A percentile compares a stretch with the other conserved stretches of the same genome.
These are phyloP conservation scores for Waltiozyma solani DNA, from an alignment of 1,139 yeast species.

Conservation along the genomic window DNA sequence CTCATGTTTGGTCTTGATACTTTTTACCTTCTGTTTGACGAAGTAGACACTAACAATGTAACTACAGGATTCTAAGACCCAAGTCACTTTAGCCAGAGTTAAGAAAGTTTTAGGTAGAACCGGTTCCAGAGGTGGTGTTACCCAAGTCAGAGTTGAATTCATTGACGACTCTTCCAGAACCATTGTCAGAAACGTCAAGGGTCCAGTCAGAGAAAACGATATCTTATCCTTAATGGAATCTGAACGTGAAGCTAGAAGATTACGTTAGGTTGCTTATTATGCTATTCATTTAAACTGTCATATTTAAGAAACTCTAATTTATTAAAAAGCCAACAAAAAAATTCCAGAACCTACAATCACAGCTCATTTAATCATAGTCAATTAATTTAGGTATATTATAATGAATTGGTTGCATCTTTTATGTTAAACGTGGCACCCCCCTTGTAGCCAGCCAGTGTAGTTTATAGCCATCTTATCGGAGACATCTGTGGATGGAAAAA, in stretches of 20 bases:
- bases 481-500: background rate
- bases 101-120: conserved; percentile 99
- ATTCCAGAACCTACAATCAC: background rate
- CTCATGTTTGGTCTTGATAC: no score
- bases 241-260: conserved; percentile 91
- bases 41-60: no score
- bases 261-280: conserved; percentile 30
- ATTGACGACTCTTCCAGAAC: conserved; percentile 97
- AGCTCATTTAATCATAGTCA: background rate
- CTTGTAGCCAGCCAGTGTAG: background rate
- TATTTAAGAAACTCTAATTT: background rate
- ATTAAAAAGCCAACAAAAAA: background rate
- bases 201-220: conserved; percentile 99
- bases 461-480: background rate
- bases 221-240: conserved; percentile 99
- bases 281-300: conserved; percentile 1
- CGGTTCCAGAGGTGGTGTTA: conserved; percentile 99
- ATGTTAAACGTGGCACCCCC: background rate
- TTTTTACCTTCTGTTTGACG: no score
- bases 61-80: conserved; percentile 63
- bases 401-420: conserved; percentile 1
- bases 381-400: conserved; percentile 1
- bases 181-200: conserved; percentile 98
- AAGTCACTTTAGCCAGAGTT: conserved; percentile 99
- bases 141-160: conserved; percentile 99